Base-by-base conservation (phyloP, 163 green algal genomes). In the Scenedesmus sp. region DNA sequence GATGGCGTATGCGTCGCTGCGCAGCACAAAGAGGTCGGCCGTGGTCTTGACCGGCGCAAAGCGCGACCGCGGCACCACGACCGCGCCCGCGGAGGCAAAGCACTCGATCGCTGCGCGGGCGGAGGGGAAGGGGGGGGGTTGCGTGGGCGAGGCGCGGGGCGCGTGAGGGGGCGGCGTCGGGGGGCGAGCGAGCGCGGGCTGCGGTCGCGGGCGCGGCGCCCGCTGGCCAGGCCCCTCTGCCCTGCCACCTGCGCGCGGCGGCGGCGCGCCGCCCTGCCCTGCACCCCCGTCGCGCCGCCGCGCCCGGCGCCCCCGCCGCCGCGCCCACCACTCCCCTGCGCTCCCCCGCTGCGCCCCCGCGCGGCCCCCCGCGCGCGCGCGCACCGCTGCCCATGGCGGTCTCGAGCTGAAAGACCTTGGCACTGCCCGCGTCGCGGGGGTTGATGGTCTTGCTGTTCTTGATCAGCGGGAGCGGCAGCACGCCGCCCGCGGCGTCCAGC, bases 401-500 rank as follows among this genome's bases (percentile, higher is more conserved):
- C 85, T 98, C 95, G 79, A 98, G 85, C 90, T 98, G 95, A 83
- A 97, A 97, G 4, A 98, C 95, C 17, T 85, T 57, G 10, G 75
- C 58, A 0, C 84, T 89, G 75, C 67, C 84, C 60, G 66, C 80
- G 86, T 98, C 94, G 4, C 94, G 75, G 2, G 91, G 91, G 89
- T 97, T 96, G 66, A 98, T 89, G 20, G 94, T 97, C 88, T 98
- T 98, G 69, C 94, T 97, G 92, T 98, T 98, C 82, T 97, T 96
- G 86, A 98, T 98, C 7, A 97, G 88, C 15, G 94, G 94, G 81
- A 98, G 89, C 24, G 77, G 50, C 74, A 98, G 86, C 33, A 91
- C 82, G n/a, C 92, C 94, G 44, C 74, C 82, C 26, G 31, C 54
- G 4, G 70, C 57, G 1, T 42, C 58, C 56, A 90, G 67, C 0